phyloP scores from a whole-genome alignment of 208 protist genomes.

The Crithidia fasciculata region DNA sequence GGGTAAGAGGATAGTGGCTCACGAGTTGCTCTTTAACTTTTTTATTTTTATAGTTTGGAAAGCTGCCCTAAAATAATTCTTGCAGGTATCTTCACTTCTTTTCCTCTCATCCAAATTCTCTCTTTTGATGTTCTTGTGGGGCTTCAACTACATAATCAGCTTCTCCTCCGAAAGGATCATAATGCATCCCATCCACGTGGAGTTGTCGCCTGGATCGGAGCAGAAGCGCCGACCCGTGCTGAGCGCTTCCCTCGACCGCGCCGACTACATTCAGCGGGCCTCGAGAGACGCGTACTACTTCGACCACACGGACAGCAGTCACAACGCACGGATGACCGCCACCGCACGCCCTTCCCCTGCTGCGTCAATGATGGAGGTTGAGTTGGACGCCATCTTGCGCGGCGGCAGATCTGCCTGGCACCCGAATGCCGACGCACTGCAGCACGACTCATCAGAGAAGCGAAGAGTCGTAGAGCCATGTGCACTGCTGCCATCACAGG shows the following conservation, averaged over 20 bases:
- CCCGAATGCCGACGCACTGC: constrained; percentile 1
- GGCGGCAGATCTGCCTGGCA: neutral
- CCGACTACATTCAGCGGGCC: neutral
- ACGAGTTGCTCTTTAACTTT: neutral
- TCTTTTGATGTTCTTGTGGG: too few relatives aligned
- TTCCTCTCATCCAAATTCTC: too few relatives aligned
- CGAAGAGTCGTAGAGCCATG: too few relatives aligned
- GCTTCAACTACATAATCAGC: too few relatives aligned
- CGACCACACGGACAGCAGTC: neutral
- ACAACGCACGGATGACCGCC: neutral
- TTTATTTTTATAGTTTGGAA: neutral
- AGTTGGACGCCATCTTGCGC: constrained; percentile 25
- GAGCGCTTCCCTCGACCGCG: neutral
- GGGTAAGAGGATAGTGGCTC: too few relatives aligned
- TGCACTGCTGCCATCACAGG: neutral
- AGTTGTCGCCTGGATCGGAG: constrained; percentile 25
- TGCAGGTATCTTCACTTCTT: too few relatives aligned
- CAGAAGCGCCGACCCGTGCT: neutral
- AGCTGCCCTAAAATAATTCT: too few relatives aligned
- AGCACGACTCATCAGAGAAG: too few relatives aligned
- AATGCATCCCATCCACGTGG: constrained; percentile 29
- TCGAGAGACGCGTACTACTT: constrained; percentile 27
- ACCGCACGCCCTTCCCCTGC: neutral
- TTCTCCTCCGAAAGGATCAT: neutral
- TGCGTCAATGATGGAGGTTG: constrained; percentile 14